Conservation (phyloP, 2,329 filamentous ascomycete genomes). For the Colletotrichum spinosum region DNA sequence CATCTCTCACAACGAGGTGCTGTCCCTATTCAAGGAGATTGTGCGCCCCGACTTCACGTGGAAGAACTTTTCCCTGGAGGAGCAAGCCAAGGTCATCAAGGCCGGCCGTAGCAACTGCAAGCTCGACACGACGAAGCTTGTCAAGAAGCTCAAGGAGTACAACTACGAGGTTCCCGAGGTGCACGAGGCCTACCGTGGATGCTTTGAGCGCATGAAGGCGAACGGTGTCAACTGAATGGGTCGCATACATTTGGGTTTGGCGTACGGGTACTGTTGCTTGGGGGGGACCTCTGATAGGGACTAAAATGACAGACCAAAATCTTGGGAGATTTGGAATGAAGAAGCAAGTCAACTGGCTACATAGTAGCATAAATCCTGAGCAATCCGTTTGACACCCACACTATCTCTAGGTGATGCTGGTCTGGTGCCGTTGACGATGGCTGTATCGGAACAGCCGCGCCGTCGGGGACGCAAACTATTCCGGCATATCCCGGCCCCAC, state of each 20-base stretch:
- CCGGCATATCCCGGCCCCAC: constrained; percentile 23
- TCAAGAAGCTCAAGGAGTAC: constrained; percentile 70
- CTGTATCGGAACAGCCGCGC: too few species aligned
- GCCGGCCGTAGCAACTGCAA: constrained; percentile 75
- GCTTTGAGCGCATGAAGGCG: constrained; percentile 73
- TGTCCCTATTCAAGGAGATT: constrained; percentile 71
- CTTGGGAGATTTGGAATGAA: neutral
- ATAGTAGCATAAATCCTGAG: constrained; percentile 8
- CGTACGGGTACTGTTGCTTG: constrained; percentile 7
- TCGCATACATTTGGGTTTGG: constrained; percentile 6
- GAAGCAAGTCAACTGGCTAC: neutral
- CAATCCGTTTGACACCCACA: neutral
- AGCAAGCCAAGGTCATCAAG: constrained; percentile 76
- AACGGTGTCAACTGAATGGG: constrained; percentile 59
- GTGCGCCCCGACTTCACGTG: constrained; percentile 70
- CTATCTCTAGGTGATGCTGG: neutral
- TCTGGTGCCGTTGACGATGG: neutral
- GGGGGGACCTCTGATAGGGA: constrained; percentile 2
- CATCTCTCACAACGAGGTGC: constrained; percentile 78
- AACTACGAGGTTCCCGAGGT: constrained; percentile 69
- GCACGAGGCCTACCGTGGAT: constrained; percentile 69
- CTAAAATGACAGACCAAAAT: neutral
- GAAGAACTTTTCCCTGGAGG: constrained; percentile 75
- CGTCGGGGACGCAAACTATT: neutral
- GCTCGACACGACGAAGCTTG: constrained; percentile 72